A percentile compares a stretch with the other conserved stretches of the same genome.
Conservation (phyloP, 768 basidiomycete species). For the Mycena epipterygia region DNA sequence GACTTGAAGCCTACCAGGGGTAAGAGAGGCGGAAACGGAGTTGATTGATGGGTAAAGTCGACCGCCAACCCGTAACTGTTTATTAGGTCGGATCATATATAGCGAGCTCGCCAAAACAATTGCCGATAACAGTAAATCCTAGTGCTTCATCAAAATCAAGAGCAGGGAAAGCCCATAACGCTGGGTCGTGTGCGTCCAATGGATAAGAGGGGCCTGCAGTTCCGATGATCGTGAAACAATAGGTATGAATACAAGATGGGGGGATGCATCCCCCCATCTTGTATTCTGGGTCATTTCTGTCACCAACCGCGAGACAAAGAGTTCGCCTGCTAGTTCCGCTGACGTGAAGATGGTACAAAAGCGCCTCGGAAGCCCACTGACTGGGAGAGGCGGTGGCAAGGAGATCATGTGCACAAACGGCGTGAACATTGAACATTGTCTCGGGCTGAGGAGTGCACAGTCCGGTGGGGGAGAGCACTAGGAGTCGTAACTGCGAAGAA, state of each 20-base stretch:
- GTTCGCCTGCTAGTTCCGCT: background rate
- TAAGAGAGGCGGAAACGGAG: background rate
- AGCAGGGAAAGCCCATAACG: conserved; percentile 15
- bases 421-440: background rate
- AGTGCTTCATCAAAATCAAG: conserved; percentile 26
- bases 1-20: background rate
- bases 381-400: background rate
- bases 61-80: background rate
- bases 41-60: background rate
- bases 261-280: no score
- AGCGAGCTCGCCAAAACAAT: conserved; percentile 28
- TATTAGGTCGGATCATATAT: conserved; percentile 7
- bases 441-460: background rate
- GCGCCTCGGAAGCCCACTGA: background rate
- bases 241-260: background rate
- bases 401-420: background rate
- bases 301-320: background rate
- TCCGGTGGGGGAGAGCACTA: background rate
- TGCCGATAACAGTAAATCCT: conserved; percentile 22
- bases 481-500: background rate
- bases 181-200: conserved; percentile 2
- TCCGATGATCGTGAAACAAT: background rate
- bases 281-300: no score
- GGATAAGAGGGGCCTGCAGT: background rate
- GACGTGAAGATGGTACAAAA: background rate